Percentiles rank a stretch among this genome's conserved stretches.
Evolutionary conservation across 306 rosid genomes (phyloP).

Genomic region (Castanospermum australe): DNA sequence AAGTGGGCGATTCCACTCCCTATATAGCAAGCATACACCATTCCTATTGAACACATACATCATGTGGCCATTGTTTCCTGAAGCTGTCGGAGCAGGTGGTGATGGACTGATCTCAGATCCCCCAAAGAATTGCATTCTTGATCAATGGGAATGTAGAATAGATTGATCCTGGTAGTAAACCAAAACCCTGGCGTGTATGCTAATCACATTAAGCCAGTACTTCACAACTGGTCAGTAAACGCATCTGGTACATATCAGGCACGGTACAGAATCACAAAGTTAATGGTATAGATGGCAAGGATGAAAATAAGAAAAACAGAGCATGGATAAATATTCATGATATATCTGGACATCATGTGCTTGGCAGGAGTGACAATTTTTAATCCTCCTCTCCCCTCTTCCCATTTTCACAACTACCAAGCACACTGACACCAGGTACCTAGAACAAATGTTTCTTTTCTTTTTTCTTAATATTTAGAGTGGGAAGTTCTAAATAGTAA

Average conservation of each 20-base stretch:
- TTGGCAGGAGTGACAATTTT: background rate
- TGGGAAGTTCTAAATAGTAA: background rate
- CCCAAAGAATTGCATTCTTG: conserved; percentile 91
- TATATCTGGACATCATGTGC: background rate
- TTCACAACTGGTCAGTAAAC: background rate
- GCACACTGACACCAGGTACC: background rate
- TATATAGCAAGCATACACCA: conserved; percentile 88
- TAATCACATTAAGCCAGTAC: conserved; percentile 9
- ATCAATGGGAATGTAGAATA: conserved; percentile 29
- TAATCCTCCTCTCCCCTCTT: background rate
- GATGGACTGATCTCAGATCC: conserved; percentile 97
- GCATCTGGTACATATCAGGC: background rate
- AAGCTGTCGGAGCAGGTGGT: conserved; percentile 74
- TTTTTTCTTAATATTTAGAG: background rate
- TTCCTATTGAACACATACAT: conserved; percentile 84
- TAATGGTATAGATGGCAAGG: background rate
- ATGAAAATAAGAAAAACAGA: background rate
- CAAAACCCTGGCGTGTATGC: conserved; percentile 18
- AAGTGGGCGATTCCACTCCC: conserved; percentile 95
- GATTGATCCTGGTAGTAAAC: conserved; percentile 25
- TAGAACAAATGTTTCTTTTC: background rate
- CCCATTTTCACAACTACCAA: background rate
- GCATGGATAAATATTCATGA: background rate
- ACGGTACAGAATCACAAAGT: background rate
- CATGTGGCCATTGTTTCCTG: conserved; percentile 95